Evolutionary conservation across 2,329 filamentous ascomycete species (phyloP).

Genomic region (Cordyceps farinosa): DNA sequence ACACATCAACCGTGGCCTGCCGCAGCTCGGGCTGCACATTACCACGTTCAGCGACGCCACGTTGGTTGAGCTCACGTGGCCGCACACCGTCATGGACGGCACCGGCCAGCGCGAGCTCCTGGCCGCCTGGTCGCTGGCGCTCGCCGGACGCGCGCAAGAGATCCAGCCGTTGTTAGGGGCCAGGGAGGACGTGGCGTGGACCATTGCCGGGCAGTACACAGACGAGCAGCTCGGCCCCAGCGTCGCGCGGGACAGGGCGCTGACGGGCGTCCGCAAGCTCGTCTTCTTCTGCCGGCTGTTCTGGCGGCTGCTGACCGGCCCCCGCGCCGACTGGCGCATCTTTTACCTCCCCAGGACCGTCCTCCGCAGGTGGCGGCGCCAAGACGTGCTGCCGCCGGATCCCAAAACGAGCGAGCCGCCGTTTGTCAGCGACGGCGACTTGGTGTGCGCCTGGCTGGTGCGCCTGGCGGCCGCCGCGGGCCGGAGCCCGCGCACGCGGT

Average conservation of each 20-base stretch:
- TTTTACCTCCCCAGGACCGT: neutral
- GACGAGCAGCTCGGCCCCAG: neutral
- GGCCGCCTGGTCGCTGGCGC: constrained; percentile 40
- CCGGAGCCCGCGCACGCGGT: constrained; percentile 18
- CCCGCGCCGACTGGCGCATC: neutral
- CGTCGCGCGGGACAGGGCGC: neutral
- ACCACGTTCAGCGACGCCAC: constrained; percentile 43
- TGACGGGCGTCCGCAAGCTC: neutral
- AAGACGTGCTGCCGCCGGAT: constrained; percentile 22
- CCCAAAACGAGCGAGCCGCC: constrained; percentile 23
- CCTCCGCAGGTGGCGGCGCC: neutral
- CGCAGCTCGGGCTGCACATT: neutral
- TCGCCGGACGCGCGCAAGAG: constrained; percentile 39
- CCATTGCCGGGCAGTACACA: neutral
- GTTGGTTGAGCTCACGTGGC: constrained; percentile 40
- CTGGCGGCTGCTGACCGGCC: neutral
- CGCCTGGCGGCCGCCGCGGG: constrained; percentile 16
- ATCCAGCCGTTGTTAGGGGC: constrained; percentile 29
- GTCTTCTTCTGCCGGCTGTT: neutral
- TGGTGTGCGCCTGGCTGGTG: constrained; percentile 39
- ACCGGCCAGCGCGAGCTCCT: constrained; percentile 40
- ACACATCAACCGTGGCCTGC: neutral
- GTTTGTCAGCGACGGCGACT: constrained; percentile 43
- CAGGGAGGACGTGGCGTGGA: constrained; percentile 3
- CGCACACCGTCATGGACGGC: constrained; percentile 45